Conservation (phyloP, 495 filamentous ascomycete genomes). For the Aspergillus asperescens region DNA sequence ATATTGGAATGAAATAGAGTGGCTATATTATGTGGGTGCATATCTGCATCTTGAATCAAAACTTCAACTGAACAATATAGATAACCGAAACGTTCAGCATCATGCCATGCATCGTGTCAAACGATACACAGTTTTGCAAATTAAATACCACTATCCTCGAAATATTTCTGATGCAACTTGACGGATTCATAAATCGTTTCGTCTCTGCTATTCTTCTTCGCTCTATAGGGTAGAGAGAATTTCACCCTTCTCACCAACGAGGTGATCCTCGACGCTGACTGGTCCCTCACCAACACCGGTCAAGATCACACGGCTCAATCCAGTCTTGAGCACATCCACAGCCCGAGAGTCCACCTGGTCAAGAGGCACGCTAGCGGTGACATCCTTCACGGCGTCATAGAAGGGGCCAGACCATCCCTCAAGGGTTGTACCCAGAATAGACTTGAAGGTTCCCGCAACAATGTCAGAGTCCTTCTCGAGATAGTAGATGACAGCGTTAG, state of each 20-base stretch:
- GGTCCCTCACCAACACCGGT: slow-evolving; percentile 92
- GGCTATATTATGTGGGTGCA: neutral
- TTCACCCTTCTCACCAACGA: slow-evolving; percentile 68
- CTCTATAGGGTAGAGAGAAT: slow-evolving; percentile 27
- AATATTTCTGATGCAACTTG: neutral
- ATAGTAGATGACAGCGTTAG: slow-evolving; percentile 95
- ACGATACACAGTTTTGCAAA: slow-evolving; percentile 1
- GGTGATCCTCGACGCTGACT: slow-evolving; percentile 65
- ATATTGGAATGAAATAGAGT: neutral
- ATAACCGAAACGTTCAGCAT: slow-evolving; percentile 1
- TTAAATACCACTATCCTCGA: neutral
- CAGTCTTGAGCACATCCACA: slow-evolving; percentile 60
- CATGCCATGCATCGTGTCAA: slow-evolving; percentile 6
- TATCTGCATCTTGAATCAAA: neutral
- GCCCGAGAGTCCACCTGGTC: slow-evolving; percentile 51
- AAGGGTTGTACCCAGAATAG: slow-evolving; percentile 42
- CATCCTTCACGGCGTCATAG: slow-evolving; percentile 42
- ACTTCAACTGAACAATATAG: neutral
- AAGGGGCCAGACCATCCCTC: slow-evolving; percentile 59
- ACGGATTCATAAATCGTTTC: slow-evolving; percentile 6
- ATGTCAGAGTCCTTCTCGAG: slow-evolving; percentile 65
- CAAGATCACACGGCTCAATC: slow-evolving; percentile 81
- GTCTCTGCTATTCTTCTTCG: neutral
- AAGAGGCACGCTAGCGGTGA: slow-evolving; percentile 42
- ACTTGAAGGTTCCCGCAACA: slow-evolving; percentile 66